These are phyloP conservation scores for Lecanicillium sp. DNA, from an alignment of 2,329 filamentous ascomycete genomes.

Conservation along the genomic window DNA sequence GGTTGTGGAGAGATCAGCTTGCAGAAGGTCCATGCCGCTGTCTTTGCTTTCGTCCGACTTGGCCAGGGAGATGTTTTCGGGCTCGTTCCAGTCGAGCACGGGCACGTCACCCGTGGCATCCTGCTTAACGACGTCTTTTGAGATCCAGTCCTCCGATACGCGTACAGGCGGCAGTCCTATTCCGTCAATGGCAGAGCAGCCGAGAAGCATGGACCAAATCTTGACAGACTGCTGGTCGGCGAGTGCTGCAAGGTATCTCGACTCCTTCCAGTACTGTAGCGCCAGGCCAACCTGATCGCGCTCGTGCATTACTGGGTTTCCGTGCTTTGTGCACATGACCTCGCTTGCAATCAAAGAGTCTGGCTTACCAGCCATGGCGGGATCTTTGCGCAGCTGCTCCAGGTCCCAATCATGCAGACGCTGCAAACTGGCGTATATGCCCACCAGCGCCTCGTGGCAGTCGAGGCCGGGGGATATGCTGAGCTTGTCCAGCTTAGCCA, in stretches of 20 bases:
- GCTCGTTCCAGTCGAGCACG: slow-evolving; percentile 67
- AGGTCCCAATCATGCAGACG: slow-evolving; percentile 68
- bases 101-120: slow-evolving; percentile 35
- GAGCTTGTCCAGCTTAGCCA: slow-evolving; percentile 65
- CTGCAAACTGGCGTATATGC: slow-evolving; percentile 63
- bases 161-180: slow-evolving; percentile 55
- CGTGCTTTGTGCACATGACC: slow-evolving; percentile 64
- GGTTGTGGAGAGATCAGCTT: slow-evolving; percentile 36
- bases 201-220: slow-evolving; percentile 63
- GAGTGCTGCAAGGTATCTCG: slow-evolving; percentile 39
- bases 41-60: slow-evolving; percentile 41
- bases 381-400: slow-evolving; percentile 47
- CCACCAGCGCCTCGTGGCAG: slow-evolving; percentile 70
- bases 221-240: slow-evolving; percentile 36
- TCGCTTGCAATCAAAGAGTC: slow-evolving; percentile 47
- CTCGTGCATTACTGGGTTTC: slow-evolving; percentile 65
- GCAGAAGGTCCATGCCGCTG: slow-evolving; percentile 47
- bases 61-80: slow-evolving; percentile 55
- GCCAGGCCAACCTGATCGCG: slow-evolving; percentile 61
- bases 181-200: slow-evolving; percentile 48
- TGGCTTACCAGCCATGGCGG: slow-evolving; percentile 36
- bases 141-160: slow-evolving; percentile 69
- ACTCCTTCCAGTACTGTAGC: slow-evolving; percentile 72
- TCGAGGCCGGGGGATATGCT: slow-evolving; percentile 64
- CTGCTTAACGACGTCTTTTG: slow-evolving; percentile 56